Evolutionary conservation across 495 filamentous ascomycete species (phyloP).

Genomic region (Aspergillus panamensis): DNA sequence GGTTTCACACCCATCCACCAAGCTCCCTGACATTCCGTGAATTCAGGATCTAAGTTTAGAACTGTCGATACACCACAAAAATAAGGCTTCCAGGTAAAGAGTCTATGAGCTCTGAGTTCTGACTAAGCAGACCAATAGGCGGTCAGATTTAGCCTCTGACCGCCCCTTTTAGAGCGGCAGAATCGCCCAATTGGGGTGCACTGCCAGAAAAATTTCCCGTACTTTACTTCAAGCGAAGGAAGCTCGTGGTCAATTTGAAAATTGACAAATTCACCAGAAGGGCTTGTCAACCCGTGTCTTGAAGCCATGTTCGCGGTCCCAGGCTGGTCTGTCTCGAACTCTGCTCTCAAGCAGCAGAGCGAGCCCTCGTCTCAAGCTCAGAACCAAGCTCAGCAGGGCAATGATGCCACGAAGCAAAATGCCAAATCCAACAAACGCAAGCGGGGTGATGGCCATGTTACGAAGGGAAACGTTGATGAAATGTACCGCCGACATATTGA

Average conservation of each 20-base stretch:
- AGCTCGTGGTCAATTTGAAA: neutral
- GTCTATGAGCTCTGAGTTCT: no score
- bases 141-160: no score
- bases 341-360: conserved; percentile 65
- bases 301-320: conserved; percentile 84
- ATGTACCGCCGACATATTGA: conserved; percentile 80
- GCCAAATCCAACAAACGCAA: conserved; percentile 50
- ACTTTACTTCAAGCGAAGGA: neutral
- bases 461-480: conserved; percentile 65
- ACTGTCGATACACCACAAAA: no score
- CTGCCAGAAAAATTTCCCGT: conserved; percentile 19
- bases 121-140: no score
- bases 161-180: conserved; percentile 41
- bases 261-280: neutral
- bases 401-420: conserved; percentile 30
- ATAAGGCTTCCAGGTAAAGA: no score
- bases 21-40: no score
- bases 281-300: neutral
- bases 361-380: conserved; percentile 32
- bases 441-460: conserved; percentile 57
- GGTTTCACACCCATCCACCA: no score
- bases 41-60: no score
- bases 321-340: conserved; percentile 77
- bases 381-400: conserved; percentile 25
- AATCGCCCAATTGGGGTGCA: conserved; percentile 6